Evolutionary conservation across 176 grass and related monocot species (phyloP).

Genomic region (Oryza australiensis): DNA sequence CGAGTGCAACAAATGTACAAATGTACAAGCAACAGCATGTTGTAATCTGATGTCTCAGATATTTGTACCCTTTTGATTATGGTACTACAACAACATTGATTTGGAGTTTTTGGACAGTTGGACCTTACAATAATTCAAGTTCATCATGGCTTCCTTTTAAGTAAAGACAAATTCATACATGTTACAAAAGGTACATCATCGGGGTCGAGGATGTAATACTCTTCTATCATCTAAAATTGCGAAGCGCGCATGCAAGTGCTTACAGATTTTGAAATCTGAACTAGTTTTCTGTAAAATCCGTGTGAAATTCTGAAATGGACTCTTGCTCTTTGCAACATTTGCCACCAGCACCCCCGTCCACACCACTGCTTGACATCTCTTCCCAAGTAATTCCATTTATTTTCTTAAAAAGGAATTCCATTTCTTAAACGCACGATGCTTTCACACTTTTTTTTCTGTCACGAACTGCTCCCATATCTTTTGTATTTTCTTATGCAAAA

Average conservation of each 20-base stretch:
- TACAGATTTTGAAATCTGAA: background rate
- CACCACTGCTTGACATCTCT: background rate
- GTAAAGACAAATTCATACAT: background rate
- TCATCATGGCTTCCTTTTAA: background rate
- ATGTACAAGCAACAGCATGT: background rate
- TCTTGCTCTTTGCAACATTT: background rate
- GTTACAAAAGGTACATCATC: background rate
- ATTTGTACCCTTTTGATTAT: background rate
- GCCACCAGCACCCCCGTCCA: background rate
- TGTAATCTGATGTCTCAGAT: background rate
- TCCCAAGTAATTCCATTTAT: background rate
- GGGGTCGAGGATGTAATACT: background rate
- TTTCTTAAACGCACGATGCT: background rate
- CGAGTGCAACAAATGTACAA: background rate
- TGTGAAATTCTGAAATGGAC: background rate
- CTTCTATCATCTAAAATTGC: background rate
- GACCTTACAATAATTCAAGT: background rate
- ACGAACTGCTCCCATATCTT: background rate
- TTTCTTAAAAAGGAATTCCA: background rate
- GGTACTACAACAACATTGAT: background rate
- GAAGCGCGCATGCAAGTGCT: background rate
- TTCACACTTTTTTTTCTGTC: background rate
- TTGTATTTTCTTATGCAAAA: background rate
- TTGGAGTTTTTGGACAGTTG: background rate
- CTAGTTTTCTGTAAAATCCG: background rate